Percentiles rank a stretch among this genome's conserved stretches.
Evolutionary conservation across 179 eudicot species (phyloP).

Genomic region (Corrigiola litoralis): DNA sequence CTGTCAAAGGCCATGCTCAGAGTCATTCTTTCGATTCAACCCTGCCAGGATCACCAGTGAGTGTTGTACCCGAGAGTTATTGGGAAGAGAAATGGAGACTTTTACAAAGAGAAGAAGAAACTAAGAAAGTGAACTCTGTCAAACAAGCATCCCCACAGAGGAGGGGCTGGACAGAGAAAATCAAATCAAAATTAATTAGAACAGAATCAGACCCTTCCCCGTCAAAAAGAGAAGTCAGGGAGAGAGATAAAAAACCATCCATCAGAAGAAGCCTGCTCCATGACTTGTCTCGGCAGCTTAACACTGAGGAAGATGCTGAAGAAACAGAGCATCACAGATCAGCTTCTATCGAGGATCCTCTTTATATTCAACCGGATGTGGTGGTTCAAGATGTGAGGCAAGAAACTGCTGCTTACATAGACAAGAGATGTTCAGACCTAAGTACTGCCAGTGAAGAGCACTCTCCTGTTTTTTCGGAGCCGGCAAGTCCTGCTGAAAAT

Average conservation of each 20-base stretch:
- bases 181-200: slow-evolving; percentile 55
- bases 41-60: slow-evolving; percentile 40
- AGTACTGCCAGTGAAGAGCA: slow-evolving; percentile 49
- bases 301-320: slow-evolving; percentile 40
- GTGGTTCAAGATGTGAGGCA: slow-evolving; percentile 22
- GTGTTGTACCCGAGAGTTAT: slow-evolving; percentile 76
- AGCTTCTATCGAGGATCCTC: slow-evolving; percentile 27
- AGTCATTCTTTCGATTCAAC: slow-evolving; percentile 55
- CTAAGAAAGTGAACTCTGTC: slow-evolving; percentile 30
- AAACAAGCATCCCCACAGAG: slow-evolving; percentile 34
- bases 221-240: slow-evolving; percentile 36
- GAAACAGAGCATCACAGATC: slow-evolving; percentile 23
- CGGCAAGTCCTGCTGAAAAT: slow-evolving; percentile 45
- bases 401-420: slow-evolving; percentile 18
- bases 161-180: slow-evolving; percentile 82
- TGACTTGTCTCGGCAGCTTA: slow-evolving; percentile 64
- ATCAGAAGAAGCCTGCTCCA: slow-evolving; percentile 64
- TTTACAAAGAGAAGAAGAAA: slow-evolving; percentile 68
- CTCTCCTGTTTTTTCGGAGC: slow-evolving; percentile 49
- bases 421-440: slow-evolving; percentile 30
- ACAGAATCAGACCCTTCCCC: slow-evolving; percentile 68
- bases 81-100: slow-evolving; percentile 99
- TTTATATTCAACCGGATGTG: slow-evolving; percentile 21
- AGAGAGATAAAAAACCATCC: slow-evolving; percentile 36
- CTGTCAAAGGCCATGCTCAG: slow-evolving; percentile 58